Evolutionary conservation across 2,329 filamentous ascomycete species (phyloP).

Genomic region (Aspergillus carbonarius): DNA sequence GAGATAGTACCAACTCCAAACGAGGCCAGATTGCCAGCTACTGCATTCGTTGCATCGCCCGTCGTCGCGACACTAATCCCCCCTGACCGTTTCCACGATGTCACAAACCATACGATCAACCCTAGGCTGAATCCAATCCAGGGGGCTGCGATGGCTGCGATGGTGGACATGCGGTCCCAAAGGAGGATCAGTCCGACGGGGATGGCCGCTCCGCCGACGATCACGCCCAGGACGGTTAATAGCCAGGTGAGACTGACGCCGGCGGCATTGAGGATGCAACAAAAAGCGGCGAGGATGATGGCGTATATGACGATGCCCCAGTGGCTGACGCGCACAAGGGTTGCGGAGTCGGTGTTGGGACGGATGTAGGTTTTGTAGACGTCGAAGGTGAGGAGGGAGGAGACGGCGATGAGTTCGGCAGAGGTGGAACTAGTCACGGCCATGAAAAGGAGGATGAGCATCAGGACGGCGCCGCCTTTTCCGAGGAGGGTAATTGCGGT

Average conservation of each 20-base stretch:
- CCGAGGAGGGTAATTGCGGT: constrained; percentile 38
- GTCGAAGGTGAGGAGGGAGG: constrained; percentile 54
- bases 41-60: constrained; percentile 39
- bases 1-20: constrained; percentile 37
- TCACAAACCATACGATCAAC: constrained; percentile 41
- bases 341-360: constrained; percentile 42
- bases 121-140: constrained; percentile 37
- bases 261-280: constrained; percentile 37
- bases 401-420: constrained; percentile 53
- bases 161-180: constrained; percentile 42
- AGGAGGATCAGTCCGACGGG: constrained; percentile 39
- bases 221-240: constrained; percentile 41
- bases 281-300: constrained; percentile 44
- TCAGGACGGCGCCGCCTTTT: constrained; percentile 35
- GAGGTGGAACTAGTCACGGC: constrained; percentile 48
- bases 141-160: constrained; percentile 36
- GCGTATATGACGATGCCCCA: constrained; percentile 51
- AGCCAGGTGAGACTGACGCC: constrained; percentile 43
- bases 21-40: constrained; percentile 41
- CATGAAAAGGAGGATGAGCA: constrained; percentile 41
- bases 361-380: constrained; percentile 54
- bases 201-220: constrained; percentile 41
- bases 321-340: constrained; percentile 53
- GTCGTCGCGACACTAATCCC: constrained; percentile 37
- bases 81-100: constrained; percentile 35